Conservation (phyloP, 306 rosid genomes). For the Quillaja saponaria region DNA sequence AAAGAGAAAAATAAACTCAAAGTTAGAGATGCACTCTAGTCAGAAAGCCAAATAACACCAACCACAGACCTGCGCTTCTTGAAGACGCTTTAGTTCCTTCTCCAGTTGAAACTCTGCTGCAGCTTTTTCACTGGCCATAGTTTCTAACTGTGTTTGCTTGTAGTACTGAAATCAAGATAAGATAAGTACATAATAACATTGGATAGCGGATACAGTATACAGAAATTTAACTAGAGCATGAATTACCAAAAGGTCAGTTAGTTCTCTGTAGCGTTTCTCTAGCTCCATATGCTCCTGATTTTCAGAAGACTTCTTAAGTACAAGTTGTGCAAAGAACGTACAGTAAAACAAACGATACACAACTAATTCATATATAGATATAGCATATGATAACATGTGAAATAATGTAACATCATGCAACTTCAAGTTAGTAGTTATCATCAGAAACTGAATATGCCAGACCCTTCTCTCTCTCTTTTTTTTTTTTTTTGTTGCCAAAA, state of each 20-base stretch:
- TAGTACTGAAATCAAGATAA: conserved; percentile 62
- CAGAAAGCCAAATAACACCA: conserved; percentile 31
- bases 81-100: conserved; percentile 86
- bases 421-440: too few relatives aligned
- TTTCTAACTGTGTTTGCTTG: conserved; percentile 98
- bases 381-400: conserved; percentile 3
- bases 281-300: conserved; percentile 92
- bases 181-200: conserved; percentile 19
- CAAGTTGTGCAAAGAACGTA: conserved; percentile 27
- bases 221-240: conserved; percentile 25
- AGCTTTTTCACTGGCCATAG: conserved; percentile 95
- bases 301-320: conserved; percentile 20
- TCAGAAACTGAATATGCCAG: too few relatives aligned
- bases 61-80: conserved; percentile 75
- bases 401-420: neutral
- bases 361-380: neutral
- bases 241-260: conserved; percentile 92
- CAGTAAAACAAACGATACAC: conserved; percentile 3
- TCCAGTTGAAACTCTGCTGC: conserved; percentile 93
- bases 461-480: too few relatives aligned
- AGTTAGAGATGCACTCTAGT: conserved; percentile 7
- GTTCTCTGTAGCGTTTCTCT: conserved; percentile 97
- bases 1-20: conserved; percentile 16
- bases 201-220: conserved; percentile 24
- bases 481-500: too few relatives aligned